Conservation (phyloP, 2,329 filamentous ascomycete genomes). For the Calonectria crousiana region DNA sequence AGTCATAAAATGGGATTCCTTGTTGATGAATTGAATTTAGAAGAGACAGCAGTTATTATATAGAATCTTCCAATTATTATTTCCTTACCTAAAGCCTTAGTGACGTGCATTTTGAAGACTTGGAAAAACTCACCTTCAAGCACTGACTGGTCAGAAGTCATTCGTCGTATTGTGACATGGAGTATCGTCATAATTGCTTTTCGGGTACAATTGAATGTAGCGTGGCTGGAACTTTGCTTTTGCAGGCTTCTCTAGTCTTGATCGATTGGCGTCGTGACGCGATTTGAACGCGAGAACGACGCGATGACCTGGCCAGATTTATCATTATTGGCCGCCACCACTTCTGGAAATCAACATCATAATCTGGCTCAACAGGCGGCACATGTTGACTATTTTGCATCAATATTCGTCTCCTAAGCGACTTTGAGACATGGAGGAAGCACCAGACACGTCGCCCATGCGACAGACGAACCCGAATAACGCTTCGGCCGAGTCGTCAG, state of each 20-base stretch:
- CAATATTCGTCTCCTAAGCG: background rate
- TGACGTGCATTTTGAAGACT: too few species aligned
- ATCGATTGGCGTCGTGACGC: background rate
- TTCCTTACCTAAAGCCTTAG: too few species aligned
- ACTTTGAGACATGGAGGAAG: background rate
- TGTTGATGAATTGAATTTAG: background rate
- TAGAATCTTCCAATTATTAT: background rate
- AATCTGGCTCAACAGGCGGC: too few species aligned
- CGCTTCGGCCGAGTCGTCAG: background rate
- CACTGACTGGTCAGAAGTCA: too few species aligned
- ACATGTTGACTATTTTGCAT: background rate
- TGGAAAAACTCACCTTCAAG: too few species aligned
- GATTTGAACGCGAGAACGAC: background rate
- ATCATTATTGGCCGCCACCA: background rate
- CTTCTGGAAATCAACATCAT: too few species aligned
- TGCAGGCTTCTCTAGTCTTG: background rate
- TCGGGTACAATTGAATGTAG: too few species aligned
- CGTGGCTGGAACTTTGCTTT: background rate
- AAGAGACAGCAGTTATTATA: background rate
- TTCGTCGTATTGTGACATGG: too few species aligned
- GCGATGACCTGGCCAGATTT: background rate
- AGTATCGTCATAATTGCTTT: too few species aligned
- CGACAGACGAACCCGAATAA: background rate
- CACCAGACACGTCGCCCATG: background rate
- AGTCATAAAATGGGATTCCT: too few species aligned